phyloP scores from a whole-genome alignment of 139 green algal species.

The Ostreobium quekettii region DNA sequence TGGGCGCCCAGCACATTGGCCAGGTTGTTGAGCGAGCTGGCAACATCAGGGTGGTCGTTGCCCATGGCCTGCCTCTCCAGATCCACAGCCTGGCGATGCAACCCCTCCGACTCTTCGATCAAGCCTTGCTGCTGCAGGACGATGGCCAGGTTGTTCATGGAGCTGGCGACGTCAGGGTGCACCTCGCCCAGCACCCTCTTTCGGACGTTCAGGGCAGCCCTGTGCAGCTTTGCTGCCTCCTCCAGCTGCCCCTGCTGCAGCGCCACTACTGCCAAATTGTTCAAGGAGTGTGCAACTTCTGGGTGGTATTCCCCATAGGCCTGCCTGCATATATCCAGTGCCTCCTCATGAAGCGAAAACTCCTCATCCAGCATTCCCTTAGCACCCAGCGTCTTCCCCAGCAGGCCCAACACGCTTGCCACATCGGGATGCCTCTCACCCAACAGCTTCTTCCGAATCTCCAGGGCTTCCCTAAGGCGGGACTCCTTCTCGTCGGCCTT shows the following conservation, averaged over 20 bases:
- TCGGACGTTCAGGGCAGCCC: background rate
- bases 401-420: background rate
- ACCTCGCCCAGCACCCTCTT: conserved; percentile 13
- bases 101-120: background rate
- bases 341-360: too few species aligned
- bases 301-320: too few species aligned
- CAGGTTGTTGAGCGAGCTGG: conserved; percentile 24
- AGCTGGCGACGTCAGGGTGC: conserved; percentile 18
- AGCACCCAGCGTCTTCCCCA: too few species aligned
- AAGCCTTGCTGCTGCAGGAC: background rate
- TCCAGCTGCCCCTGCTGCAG: background rate
- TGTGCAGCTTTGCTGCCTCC: background rate
- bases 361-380: too few species aligned
- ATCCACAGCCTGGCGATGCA: background rate
- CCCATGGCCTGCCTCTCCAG: conserved; percentile 6
- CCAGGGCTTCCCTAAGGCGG: background rate
- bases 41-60: conserved; percentile 23
- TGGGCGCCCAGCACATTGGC: conserved; percentile 23
- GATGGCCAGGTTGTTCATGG: background rate
- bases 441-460: background rate
- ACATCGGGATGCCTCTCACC: background rate
- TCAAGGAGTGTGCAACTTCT: too few species aligned
- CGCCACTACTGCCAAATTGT: background rate
- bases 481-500: background rate
- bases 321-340: too few species aligned